Conservation (phyloP, 148 eudicot genomes). For the Rhododendron mucronatum region DNA sequence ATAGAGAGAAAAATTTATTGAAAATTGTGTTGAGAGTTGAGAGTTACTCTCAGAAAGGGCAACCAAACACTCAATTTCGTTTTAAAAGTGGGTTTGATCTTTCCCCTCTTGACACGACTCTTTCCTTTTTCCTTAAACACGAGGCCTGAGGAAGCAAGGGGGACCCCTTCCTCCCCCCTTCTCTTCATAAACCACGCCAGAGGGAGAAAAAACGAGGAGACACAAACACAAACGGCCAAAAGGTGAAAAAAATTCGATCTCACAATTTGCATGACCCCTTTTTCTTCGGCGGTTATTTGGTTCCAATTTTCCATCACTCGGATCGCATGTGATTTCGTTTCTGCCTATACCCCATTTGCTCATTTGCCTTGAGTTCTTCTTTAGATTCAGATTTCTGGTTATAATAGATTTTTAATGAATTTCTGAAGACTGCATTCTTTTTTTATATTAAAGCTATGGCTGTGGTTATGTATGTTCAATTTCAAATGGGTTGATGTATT, state of each 20-base stretch:
- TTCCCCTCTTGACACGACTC: not conserved
- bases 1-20: no score
- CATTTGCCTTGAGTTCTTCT: not conserved
- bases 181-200: not conserved
- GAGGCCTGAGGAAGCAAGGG: not conserved
- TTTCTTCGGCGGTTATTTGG: not conserved
- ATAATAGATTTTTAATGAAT: not conserved
- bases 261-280: not conserved
- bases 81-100: not conserved
- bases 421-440: not conserved
- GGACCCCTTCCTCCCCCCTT: not conserved
- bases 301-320: not conserved
- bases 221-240: constrained; percentile 9
- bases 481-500: not conserved
- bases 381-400: constrained; percentile 15
- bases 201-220: constrained; percentile 19
- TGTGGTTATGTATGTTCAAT: not conserved
- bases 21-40: no score
- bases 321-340: not conserved
- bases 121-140: not conserved
- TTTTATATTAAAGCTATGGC: not conserved
- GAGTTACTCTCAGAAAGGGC: no score
- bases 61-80: not conserved
- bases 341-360: constrained; percentile 5
- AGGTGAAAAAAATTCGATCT: constrained; percentile 1